Base-by-base conservation (phyloP, 1,284 basidiomycete genomes). In the Porogramme epimiltina region DNA sequence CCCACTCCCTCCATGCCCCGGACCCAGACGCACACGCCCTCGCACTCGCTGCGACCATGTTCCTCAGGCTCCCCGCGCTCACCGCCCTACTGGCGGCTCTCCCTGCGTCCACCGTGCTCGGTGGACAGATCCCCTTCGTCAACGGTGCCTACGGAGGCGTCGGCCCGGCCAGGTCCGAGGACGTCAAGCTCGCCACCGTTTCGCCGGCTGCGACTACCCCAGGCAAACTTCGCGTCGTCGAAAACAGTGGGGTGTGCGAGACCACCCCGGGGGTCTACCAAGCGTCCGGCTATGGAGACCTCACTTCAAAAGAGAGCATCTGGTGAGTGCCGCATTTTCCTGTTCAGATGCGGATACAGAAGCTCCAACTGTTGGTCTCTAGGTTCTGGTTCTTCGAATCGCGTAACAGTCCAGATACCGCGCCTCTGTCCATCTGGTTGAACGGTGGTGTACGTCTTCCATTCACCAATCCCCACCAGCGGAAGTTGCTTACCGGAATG, bases 311-410 rank as follows among this genome's bases (percentile, higher is more conserved):
- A 19, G 68, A 84, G 62, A 84, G 81, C 61, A 71, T 85, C 22
- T 86, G 80, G 81, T 83, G 50, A 45, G 70, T 60, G n/a, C 16
- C 9, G n/a, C 28, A 8, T 31, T 31, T 8, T 31, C 10, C 34
- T 10, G 6, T n/a, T 37, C 18, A 40, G 8, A 6, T 6, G 36
- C n/a, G 36, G n/a, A 6, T 37, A 37, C 34, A 6, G 9, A 18
- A 37, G 10, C 10, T 37, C 5, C 5, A 37, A n/a, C 34, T n/a
- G 5, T 9, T 6, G 39, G 22, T 16, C 8, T 40, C n/a, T 39
- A 84, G 80, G 77, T 86, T 86, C 66, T 86, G 84, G 84, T 86
- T 82, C 68, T 87, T 87, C 55, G 82, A 73, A 31, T 76, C 85
- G 0, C 78, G 84, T 26, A 77, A 78, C 37, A 79, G 78, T 57